Conservation (phyloP, 768 basidiomycete species). For the Megacollybia marginata region DNA sequence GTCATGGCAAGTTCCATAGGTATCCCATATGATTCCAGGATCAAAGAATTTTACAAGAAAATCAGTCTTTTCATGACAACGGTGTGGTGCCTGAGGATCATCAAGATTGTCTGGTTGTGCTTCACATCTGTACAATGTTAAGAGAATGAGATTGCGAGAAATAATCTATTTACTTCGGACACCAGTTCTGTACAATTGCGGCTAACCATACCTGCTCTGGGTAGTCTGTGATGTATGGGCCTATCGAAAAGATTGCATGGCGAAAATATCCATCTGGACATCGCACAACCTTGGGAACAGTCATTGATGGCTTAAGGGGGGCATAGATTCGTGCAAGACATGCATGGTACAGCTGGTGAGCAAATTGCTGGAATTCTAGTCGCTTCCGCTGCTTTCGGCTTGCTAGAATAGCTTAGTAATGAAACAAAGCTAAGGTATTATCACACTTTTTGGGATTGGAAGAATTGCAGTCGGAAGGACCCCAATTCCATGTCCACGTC, state of each 20-base stretch:
- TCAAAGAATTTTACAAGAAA: constrained; percentile 2
- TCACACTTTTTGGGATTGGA: constrained; percentile 27
- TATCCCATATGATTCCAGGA: constrained; percentile 10
- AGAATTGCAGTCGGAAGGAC: constrained; percentile 25
- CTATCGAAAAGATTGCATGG: constrained; percentile 8
- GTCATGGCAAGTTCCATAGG: constrained; percentile 10
- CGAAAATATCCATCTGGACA: constrained; percentile 13
- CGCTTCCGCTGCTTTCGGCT: constrained; percentile 8
- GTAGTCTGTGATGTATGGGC: constrained; percentile 10
- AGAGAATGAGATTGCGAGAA: neutral
- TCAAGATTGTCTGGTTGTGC: constrained; percentile 1
- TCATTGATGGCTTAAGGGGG: constrained; percentile 13
- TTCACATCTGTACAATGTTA: neutral
- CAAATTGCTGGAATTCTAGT: constrained; percentile 13
- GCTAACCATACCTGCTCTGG: constrained; percentile 7
- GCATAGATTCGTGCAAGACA: constrained; percentile 8
- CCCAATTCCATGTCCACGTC: constrained; percentile 20
- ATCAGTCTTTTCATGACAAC: constrained; percentile 4
- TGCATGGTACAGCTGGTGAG: constrained; percentile 15
- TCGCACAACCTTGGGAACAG: constrained; percentile 8
- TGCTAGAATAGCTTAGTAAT: constrained; percentile 3
- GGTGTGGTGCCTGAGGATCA: neutral
- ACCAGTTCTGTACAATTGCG: constrained; percentile 7
- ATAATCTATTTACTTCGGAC: constrained; percentile 1
- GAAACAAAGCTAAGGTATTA: neutral